Percentiles rank a stretch among this genome's conserved stretches.
phyloP scores from a whole-genome alignment of 2,329 filamentous ascomycete genomes.

The Cytospora schulzeri region DNA sequence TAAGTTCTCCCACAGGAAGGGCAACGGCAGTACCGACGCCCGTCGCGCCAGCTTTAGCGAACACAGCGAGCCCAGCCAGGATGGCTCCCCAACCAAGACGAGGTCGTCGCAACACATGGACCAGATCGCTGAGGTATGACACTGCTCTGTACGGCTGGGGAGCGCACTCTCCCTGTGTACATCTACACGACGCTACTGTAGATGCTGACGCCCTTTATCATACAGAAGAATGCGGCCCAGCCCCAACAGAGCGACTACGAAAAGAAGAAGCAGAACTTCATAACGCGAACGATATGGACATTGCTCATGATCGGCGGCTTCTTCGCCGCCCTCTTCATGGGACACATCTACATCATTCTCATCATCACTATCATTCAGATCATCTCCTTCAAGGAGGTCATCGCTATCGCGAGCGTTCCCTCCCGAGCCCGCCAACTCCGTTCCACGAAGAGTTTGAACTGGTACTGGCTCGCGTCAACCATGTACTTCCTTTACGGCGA shows the following conservation, averaged over 20 bases:
- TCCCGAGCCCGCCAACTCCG: conserved; percentile 86
- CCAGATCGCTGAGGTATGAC: conserved; percentile 42
- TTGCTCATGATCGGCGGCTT: conserved; percentile 96
- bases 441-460: conserved; percentile 95
- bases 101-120: conserved; percentile 38
- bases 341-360: conserved; percentile 95
- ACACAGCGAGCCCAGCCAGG: conserved; percentile 67
- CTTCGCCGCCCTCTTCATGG: conserved; percentile 89
- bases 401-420: conserved; percentile 93
- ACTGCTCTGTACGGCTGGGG: background rate
- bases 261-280: conserved; percentile 98
- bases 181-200: background rate
- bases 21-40: conserved; percentile 53
- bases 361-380: conserved; percentile 94
- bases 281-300: conserved; percentile 95
- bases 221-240: conserved; percentile 47
- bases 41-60: conserved; percentile 73
- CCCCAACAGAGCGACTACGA: conserved; percentile 72
- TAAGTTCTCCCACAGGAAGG: conserved; percentile 55
- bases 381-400: conserved; percentile 98
- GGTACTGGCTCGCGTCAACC: conserved; percentile 98
- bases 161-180: background rate
- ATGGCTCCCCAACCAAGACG: conserved; percentile 44
- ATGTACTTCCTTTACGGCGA: conserved; percentile 99
- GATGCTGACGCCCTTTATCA: conserved; percentile 29